These are phyloP conservation scores for Cladosporium sp. DNA, from an alignment of 2,329 filamentous ascomycete species.

Conservation along the genomic window DNA sequence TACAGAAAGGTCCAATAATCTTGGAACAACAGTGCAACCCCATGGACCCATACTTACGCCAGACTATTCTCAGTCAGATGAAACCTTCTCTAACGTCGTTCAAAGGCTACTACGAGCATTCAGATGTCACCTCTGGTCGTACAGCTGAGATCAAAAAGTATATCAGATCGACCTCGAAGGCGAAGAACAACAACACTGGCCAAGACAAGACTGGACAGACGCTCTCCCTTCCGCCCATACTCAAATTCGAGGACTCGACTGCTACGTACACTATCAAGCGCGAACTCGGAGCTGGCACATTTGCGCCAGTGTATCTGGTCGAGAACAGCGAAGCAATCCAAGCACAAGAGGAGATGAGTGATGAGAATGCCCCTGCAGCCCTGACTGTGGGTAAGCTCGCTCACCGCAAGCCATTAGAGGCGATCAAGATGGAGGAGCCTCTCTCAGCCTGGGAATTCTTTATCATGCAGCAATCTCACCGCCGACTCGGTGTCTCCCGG, in stretches of 20 bases:
- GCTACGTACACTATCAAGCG: constrained; percentile 73
- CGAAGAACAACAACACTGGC: constrained; percentile 49
- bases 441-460: constrained; percentile 93
- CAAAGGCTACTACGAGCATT: constrained; percentile 73
- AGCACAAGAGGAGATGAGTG: constrained; percentile 35
- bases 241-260: constrained; percentile 63
- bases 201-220: constrained; percentile 59
- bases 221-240: constrained; percentile 55
- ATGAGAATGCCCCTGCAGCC: constrained; percentile 42
- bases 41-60: constrained; percentile 69
- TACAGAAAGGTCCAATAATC: constrained; percentile 67
- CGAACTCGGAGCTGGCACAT: constrained; percentile 88
- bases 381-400: constrained; percentile 56
- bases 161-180: constrained; percentile 62
- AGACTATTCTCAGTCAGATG: constrained; percentile 69
- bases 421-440: constrained; percentile 90
- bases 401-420: constrained; percentile 63
- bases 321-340: constrained; percentile 51
- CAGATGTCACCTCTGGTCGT: constrained; percentile 59
- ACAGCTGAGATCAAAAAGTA: constrained; percentile 77
- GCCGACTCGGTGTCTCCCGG: constrained; percentile 65
- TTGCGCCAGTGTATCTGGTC: constrained; percentile 89
- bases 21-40: constrained; percentile 84
- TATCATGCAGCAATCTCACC: constrained; percentile 79
- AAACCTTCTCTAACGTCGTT: constrained; percentile 72